Conservation (phyloP, 2,329 filamentous ascomycete genomes). For the Scleromitrula shiraiana region DNA sequence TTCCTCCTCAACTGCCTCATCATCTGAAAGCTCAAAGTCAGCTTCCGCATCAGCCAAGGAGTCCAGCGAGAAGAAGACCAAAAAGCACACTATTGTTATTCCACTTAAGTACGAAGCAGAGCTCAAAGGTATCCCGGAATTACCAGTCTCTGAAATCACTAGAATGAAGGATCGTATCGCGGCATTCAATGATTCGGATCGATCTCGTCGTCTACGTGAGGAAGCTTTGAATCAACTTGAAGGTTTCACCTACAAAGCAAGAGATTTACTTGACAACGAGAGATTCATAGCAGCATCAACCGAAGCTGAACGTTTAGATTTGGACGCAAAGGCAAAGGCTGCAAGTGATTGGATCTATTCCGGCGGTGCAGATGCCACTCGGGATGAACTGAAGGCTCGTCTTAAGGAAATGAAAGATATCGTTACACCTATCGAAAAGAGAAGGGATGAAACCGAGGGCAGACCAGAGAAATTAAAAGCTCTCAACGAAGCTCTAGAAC, state of each 20-base stretch:
- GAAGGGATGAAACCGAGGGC: slow-evolving; percentile 62
- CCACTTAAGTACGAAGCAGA: slow-evolving; percentile 25
- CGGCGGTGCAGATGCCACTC: slow-evolving; percentile 68
- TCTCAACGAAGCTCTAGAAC: slow-evolving; percentile 63
- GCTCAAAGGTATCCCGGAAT: slow-evolving; percentile 23
- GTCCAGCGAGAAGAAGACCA: slow-evolving; percentile 18
- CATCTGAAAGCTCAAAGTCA: slow-evolving; percentile 38
- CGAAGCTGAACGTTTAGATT: slow-evolving; percentile 52
- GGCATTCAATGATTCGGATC: slow-evolving; percentile 81
- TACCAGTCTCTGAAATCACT: slow-evolving; percentile 23
- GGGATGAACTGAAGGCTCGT: slow-evolving; percentile 66
- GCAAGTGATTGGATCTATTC: slow-evolving; percentile 87
- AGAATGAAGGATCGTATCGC: slow-evolving; percentile 54
- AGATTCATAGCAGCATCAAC: slow-evolving; percentile 67
- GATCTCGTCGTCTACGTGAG: slow-evolving; percentile 66
- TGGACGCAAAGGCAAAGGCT: slow-evolving; percentile 60
- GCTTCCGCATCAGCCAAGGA: slow-evolving; percentile 25
- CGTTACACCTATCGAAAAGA: slow-evolving; percentile 66
- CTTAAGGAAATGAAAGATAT: slow-evolving; percentile 71
- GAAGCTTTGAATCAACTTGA: slow-evolving; percentile 92
- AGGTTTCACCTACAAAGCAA: slow-evolving; percentile 79
- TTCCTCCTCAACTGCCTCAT: slow-evolving; percentile 21
- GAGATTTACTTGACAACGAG: slow-evolving; percentile 73
- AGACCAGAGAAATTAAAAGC: slow-evolving; percentile 62
- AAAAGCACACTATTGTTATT: slow-evolving; percentile 27